These are phyloP conservation scores for Nigrospora oryzae DNA, from an alignment of 2,329 filamentous ascomycete species.

Conservation along the genomic window DNA sequence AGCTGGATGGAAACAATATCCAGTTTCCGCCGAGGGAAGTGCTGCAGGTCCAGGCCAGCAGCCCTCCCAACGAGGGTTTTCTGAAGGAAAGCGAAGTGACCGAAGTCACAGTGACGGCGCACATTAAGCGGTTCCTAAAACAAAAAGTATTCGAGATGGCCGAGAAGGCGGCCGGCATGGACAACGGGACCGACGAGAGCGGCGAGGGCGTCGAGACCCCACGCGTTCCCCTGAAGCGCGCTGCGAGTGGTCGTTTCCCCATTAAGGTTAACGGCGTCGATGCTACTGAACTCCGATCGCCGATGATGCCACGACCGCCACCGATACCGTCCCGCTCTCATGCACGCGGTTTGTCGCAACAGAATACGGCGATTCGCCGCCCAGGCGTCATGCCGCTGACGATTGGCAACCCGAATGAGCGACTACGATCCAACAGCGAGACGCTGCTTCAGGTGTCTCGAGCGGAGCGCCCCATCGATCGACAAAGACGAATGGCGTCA, in stretches of 20 bases:
- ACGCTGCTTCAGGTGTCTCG: slow-evolving; percentile 41
- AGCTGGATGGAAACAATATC: slow-evolving; percentile 82
- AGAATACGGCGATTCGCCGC: slow-evolving; percentile 54
- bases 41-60: slow-evolving; percentile 48
- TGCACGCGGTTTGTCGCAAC: slow-evolving; percentile 65
- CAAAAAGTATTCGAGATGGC: slow-evolving; percentile 37
- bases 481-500: slow-evolving; percentile 56
- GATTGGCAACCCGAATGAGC: slow-evolving; percentile 62
- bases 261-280: slow-evolving; percentile 70
- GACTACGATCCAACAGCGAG: slow-evolving; percentile 58
- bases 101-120: slow-evolving; percentile 49
- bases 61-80: slow-evolving; percentile 45
- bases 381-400: slow-evolving; percentile 66
- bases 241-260: slow-evolving; percentile 56
- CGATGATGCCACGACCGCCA: slow-evolving; percentile 57
- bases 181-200: slow-evolving; percentile 50
- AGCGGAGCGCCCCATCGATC: slow-evolving; percentile 42
- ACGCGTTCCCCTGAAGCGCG: slow-evolving; percentile 56
- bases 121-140: slow-evolving; percentile 54
- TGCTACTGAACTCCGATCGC: slow-evolving; percentile 58
- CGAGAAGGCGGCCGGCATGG: slow-evolving; percentile 41
- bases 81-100: slow-evolving; percentile 56
- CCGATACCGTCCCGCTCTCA: slow-evolving; percentile 77
- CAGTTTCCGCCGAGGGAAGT: slow-evolving; percentile 68
- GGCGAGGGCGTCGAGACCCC: slow-evolving; percentile 77